These are phyloP conservation scores for Neoarthrinium moseri DNA, from an alignment of 2,329 filamentous ascomycete species.

Conservation along the genomic window DNA sequence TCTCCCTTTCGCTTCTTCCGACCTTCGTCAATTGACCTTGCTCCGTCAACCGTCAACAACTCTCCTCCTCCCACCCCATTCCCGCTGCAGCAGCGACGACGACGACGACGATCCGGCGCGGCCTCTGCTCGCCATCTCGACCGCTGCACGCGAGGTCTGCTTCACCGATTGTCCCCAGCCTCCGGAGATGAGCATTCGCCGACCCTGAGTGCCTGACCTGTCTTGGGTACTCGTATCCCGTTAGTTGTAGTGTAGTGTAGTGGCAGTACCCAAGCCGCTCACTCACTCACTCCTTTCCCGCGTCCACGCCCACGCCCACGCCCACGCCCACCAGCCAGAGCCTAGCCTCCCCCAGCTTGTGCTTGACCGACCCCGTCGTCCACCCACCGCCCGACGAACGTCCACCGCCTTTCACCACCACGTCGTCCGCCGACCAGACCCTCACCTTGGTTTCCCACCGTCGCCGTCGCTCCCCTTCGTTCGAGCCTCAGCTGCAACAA, in stretches of 20 bases:
- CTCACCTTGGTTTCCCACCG: neutral
- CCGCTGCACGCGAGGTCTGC: neutral
- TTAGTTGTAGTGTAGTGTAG: too few relatives aligned
- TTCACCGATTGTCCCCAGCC: neutral
- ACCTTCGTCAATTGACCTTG: neutral
- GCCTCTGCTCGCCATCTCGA: neutral
- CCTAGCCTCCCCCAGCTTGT: neutral
- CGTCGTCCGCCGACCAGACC: constrained; percentile 9
- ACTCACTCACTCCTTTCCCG: too few relatives aligned
- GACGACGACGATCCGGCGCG: neutral
- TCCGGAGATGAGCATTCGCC: neutral
- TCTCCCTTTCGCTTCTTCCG: constrained; percentile 2
- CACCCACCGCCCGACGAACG: neutral
- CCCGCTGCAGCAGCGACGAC: neutral
- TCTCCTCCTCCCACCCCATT: neutral
- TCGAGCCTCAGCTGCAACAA: constrained; percentile 35
- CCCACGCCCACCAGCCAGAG: neutral
- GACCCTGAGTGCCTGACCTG: neutral
- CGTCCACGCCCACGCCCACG: too few relatives aligned
- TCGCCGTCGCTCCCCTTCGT: neutral
- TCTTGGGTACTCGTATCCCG: constrained; percentile 3
- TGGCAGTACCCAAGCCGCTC: too few relatives aligned
- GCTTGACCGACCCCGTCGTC: neutral
- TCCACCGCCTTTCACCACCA: constrained; percentile 8
- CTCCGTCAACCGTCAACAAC: too few relatives aligned